Conservation (phyloP, 2,329 filamentous ascomycete genomes). For the Hymenoscyphus scutula region DNA sequence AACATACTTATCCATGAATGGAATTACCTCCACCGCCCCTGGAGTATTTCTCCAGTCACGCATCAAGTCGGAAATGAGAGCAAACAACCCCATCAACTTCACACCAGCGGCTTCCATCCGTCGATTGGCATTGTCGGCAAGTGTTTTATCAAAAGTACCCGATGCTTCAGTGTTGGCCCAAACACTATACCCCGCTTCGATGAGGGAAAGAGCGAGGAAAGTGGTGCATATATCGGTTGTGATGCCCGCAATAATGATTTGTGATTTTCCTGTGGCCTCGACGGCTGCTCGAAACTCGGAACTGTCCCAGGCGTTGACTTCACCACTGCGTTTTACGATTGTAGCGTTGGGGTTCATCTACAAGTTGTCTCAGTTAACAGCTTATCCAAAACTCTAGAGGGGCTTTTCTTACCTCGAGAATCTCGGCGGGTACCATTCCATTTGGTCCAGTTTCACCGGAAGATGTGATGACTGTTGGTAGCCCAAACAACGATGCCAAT, state of each 20-base stretch:
- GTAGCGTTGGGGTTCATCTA: slow-evolving; percentile 62
- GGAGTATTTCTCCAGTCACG: slow-evolving; percentile 38
- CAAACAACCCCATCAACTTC: slow-evolving; percentile 41
- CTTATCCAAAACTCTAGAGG: no score
- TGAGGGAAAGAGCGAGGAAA: slow-evolving; percentile 70
- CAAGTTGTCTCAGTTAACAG: no score
- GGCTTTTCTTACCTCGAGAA: background rate
- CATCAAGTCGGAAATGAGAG: slow-evolving; percentile 32
- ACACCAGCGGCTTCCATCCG: slow-evolving; percentile 67
- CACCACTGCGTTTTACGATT: slow-evolving; percentile 64
- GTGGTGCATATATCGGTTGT: slow-evolving; percentile 73
- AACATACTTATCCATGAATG: slow-evolving; percentile 55
- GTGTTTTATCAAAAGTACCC: slow-evolving; percentile 61
- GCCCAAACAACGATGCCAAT: background rate
- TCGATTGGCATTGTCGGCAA: slow-evolving; percentile 62
- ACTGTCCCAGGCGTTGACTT: slow-evolving; percentile 78
- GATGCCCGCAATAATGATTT: slow-evolving; percentile 71
- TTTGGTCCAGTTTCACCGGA: background rate
- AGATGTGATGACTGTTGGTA: background rate
- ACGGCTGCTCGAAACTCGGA: slow-evolving; percentile 64
- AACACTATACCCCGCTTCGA: slow-evolving; percentile 68
- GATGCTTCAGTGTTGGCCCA: slow-evolving; percentile 71
- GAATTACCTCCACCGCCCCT: slow-evolving; percentile 55
- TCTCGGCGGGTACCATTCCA: background rate
- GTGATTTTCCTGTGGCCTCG: slow-evolving; percentile 61